Evolutionary conservation across 306 rosid genomes (phyloP).

Genomic region (Hippophae rhamnoides): DNA sequence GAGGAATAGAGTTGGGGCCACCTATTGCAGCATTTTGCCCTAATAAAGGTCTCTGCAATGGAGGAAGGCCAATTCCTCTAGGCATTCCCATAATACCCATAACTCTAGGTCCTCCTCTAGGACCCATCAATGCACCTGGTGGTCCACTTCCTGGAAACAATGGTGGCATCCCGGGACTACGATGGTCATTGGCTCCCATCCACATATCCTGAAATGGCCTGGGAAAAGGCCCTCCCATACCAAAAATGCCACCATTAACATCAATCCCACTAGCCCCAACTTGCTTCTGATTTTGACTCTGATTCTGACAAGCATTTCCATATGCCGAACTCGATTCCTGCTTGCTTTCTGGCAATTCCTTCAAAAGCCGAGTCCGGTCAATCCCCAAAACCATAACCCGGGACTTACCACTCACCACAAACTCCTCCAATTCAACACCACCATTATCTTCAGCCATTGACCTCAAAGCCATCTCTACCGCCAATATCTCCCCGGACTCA

Average conservation of each 20-base stretch:
- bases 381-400: slow-evolving; percentile 72
- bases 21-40: slow-evolving; percentile 43
- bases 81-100: slow-evolving; percentile 57
- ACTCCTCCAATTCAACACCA: slow-evolving; percentile 77
- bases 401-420: slow-evolving; percentile 82
- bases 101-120: slow-evolving; percentile 51
- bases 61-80: slow-evolving; percentile 53
- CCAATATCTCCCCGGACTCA: slow-evolving; percentile 64
- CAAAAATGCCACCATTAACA: slow-evolving; percentile 47
- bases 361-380: slow-evolving; percentile 63
- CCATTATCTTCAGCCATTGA: slow-evolving; percentile 84
- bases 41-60: slow-evolving; percentile 57
- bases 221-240: slow-evolving; percentile 45
- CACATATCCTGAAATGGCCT: slow-evolving; percentile 68
- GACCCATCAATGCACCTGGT: slow-evolving; percentile 26
- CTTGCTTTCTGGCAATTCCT: slow-evolving; percentile 72
- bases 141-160: slow-evolving; percentile 46
- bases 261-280: slow-evolving; percentile 20
- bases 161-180: slow-evolving; percentile 44
- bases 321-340: slow-evolving; percentile 42
- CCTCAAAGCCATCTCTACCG: slow-evolving; percentile 89
- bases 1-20: slow-evolving; percentile 36
- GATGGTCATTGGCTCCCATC: slow-evolving; percentile 63
- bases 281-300: slow-evolving; percentile 36
- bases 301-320: slow-evolving; percentile 30